Base-by-base conservation (phyloP, 805 yeast species). In the Zygosaccharomyces pseudorouxii region DNA sequence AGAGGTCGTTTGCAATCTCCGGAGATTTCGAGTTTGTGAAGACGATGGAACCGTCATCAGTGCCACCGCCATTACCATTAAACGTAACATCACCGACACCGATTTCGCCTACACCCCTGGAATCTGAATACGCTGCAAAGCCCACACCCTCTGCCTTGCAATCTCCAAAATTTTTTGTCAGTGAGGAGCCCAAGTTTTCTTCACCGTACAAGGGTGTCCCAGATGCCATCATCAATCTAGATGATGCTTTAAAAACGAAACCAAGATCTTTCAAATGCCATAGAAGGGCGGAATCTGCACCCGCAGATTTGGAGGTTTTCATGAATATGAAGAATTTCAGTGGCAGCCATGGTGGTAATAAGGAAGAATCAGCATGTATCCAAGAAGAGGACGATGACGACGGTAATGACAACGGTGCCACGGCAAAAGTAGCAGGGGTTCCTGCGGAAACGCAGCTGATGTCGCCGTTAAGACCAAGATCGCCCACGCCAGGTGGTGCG, bases 1-100 rank as follows among this genome's bases (percentile, higher is more conserved):
- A 87, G 59, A 71, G 96, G 45, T 88, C 96, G 0, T 89, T 92
- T 19, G 96, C 96, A 0, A 83, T 89, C 5, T 85, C 93, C 7
- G 93, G 93, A 3, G 96, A 89, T 63, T 85, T 87, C 62, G 93
- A 86, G 56, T 69, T 69, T 47, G 55, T 69, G 42, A 65, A 64
- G 38, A 63, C 61, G 8, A 41, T 41, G 44, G 44, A 41, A 19
- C 60, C 60, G 2, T 53, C 52, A 10, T 42, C 53, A 27, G 46
- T 52, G 12, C 57, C 58, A 19, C 58, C 56, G 18, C 27, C 52
- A 27, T 52, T 5, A 18, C 45, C 35, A 56, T 55, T 38, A 16
- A 35, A 19, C 28, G 50, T 55, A 2, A 52, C 62, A 1, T 54
- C 65, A 0, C 51, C 63, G 2, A 63, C 50, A 20, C 44, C 44